phyloP scores from a whole-genome alignment of 108 stramenopile species.

The Fragilariopsis cylindrus region DNA sequence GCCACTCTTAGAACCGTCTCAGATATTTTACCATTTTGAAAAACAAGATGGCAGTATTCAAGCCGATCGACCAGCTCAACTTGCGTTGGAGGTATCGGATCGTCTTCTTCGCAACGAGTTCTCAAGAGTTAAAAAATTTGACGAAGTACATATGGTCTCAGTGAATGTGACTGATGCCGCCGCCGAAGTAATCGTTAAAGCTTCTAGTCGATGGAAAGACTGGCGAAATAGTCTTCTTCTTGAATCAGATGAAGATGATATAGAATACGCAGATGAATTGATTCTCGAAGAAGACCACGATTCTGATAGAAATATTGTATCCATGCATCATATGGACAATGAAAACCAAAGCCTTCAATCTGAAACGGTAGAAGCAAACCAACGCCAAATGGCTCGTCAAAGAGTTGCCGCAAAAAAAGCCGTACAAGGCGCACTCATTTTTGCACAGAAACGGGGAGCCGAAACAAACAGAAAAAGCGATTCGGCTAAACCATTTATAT shows the following conservation, averaged over 20 bases:
- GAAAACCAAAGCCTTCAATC: not conserved
- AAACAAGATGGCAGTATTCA: constrained; percentile 34
- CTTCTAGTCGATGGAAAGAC: constrained; percentile 35
- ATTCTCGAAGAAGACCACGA: constrained; percentile 1
- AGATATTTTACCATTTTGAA: constrained; percentile 39
- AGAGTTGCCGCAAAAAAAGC: constrained; percentile 34
- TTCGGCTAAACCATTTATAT: constrained; percentile 65
- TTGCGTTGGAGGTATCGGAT: constrained; percentile 53
- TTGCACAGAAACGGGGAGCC: constrained; percentile 53
- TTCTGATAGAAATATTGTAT: not conserved
- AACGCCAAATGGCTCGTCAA: constrained; percentile 4
- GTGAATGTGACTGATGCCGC: constrained; percentile 51
- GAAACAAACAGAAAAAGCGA: constrained; percentile 43
- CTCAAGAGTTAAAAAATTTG: constrained; percentile 9
- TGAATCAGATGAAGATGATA: constrained; percentile 16
- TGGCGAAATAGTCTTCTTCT: constrained; percentile 39
- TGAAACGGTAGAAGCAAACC: not conserved
- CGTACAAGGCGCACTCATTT: constrained; percentile 52
- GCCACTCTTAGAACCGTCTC: constrained; percentile 59
- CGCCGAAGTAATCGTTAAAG: constrained; percentile 35
- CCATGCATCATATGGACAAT: not conserved
- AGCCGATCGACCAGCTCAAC: constrained; percentile 28
- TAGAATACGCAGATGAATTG: constrained; percentile 3
- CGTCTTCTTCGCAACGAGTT: constrained; percentile 22
- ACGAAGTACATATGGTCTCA: constrained; percentile 25